Conservation (phyloP, 2,329 filamentous ascomycete genomes). For the Talaromyces pinophilus region DNA sequence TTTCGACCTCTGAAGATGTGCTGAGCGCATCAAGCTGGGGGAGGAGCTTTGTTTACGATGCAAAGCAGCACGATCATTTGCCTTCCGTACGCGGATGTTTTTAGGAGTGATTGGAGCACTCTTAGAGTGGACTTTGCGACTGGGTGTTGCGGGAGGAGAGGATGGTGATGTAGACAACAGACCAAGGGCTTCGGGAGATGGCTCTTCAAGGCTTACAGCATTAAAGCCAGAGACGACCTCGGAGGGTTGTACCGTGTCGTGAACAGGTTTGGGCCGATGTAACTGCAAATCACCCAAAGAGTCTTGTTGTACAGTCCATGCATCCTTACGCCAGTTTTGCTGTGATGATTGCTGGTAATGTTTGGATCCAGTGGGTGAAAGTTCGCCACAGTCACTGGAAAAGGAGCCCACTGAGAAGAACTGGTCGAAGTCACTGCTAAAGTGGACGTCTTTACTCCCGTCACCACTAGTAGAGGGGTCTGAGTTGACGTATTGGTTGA, state of each 20-base stretch:
- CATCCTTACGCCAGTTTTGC: slow-evolving; percentile 57
- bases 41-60: slow-evolving; percentile 48
- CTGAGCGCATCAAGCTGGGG: slow-evolving; percentile 58
- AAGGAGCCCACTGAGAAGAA: slow-evolving; percentile 54
- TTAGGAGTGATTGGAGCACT: slow-evolving; percentile 43
- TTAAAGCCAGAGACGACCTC: slow-evolving; percentile 31
- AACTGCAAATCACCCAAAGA: slow-evolving; percentile 36
- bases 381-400: slow-evolving; percentile 55
- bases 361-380: slow-evolving; percentile 52
- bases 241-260: slow-evolving; percentile 41
- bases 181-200: slow-evolving; percentile 29
- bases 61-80: slow-evolving; percentile 42
- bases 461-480: slow-evolving; percentile 53
- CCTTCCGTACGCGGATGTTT: slow-evolving; percentile 43
- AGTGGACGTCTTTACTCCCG: slow-evolving; percentile 51
- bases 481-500: slow-evolving; percentile 64
- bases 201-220: slow-evolving; percentile 36
- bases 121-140: slow-evolving; percentile 38
- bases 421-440: slow-evolving; percentile 53
- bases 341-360: slow-evolving; percentile 43
- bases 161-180: slow-evolving; percentile 35
- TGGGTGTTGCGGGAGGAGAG: slow-evolving; percentile 41
- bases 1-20: slow-evolving; percentile 48
- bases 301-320: slow-evolving; percentile 55
- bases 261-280: slow-evolving; percentile 19